phyloP scores from a whole-genome alignment of 176 grass and related monocot genomes.

The Triticum urartu region DNA sequence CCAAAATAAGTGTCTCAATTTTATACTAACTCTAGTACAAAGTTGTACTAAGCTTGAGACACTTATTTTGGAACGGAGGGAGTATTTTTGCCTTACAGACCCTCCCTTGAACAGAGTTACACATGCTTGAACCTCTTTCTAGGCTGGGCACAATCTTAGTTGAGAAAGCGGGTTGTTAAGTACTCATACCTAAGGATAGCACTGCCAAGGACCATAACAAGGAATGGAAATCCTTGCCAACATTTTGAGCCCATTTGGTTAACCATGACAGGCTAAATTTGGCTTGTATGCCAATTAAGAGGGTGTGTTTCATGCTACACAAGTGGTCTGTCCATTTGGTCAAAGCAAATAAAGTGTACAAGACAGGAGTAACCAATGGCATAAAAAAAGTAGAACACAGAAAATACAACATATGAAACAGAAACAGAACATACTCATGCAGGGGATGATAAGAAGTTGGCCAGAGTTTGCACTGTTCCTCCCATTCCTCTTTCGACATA shows the following conservation, averaged over 20 bases:
- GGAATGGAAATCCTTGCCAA: neutral
- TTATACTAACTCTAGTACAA: too few species aligned
- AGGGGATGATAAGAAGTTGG: constrained; percentile 92
- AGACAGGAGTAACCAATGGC: neutral
- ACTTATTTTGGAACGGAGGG: too few species aligned
- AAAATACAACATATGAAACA: constrained; percentile 13
- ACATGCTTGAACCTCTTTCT: neutral
- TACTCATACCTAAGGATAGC: neutral
- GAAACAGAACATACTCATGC: constrained; percentile 44
- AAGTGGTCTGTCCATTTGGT: neutral
- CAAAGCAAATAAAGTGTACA: neutral
- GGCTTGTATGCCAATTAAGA: neutral
- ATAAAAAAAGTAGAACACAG: neutral
- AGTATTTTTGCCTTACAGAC: neutral
- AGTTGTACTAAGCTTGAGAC: too few species aligned
- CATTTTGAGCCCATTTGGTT: neutral
- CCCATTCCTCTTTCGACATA: constrained; percentile 85
- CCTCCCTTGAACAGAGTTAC: neutral
- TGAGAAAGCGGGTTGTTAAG: neutral
- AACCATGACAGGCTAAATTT: neutral
- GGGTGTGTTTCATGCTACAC: neutral
- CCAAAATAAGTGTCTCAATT: too few species aligned
- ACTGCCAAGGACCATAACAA: neutral
- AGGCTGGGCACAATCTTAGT: neutral
- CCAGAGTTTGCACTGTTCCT: constrained; percentile 95